Evolutionary conservation across 1,139 yeast genomes (phyloP), one percentile per base, ranked within the genome.

Genomic region (Saccharomyces hybrid): DNA sequence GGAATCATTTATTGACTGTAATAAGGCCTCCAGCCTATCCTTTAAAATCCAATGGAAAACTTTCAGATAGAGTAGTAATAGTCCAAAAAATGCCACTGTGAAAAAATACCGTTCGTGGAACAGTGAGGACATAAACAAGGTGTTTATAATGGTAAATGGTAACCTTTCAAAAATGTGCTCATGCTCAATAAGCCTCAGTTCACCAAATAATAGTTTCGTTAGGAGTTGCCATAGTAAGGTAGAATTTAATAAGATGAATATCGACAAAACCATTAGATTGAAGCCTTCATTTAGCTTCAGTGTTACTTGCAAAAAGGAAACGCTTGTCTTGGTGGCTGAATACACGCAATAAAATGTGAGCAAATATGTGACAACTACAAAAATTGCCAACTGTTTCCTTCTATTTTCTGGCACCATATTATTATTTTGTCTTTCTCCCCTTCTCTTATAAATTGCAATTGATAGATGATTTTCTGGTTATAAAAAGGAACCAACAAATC

Each of bases 131-230:
- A 86, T 82, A 68, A 88, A 75, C 50, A 88, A 71, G 50, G 86
- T 75, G 62, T 82, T 86, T 50, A 88, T 75, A 20, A 88, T 70
- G 0, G 95, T 86, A 57, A 82, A 77, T 72, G 86, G 80, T 11
- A 83, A 72, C 54, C 82, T 73, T 62, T 88, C 95, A 58, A 84
- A 78, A 25, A 91, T 73, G 65, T 86, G 90, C 62, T 91, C 96
- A 50, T 80, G 72, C 67, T 93, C 99, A 49, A 88, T 76, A 31
- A 83, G 73, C 53, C 96, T 75, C 54, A 93, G 73, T 54, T 82
- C 84, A 0, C 97, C 97, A 73, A 90, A 90, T 50, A 90, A 68
- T 0, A 84, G 4, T 27, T 57, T 56, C 14, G 71, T 72, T 1
- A 71, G 55, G 5, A 60, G 55, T 50, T 68, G 70, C 58, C 73